These are phyloP conservation scores for Skeletonema menzelii DNA, from an alignment of 108 stramenopile species.

Conservation along the genomic window DNA sequence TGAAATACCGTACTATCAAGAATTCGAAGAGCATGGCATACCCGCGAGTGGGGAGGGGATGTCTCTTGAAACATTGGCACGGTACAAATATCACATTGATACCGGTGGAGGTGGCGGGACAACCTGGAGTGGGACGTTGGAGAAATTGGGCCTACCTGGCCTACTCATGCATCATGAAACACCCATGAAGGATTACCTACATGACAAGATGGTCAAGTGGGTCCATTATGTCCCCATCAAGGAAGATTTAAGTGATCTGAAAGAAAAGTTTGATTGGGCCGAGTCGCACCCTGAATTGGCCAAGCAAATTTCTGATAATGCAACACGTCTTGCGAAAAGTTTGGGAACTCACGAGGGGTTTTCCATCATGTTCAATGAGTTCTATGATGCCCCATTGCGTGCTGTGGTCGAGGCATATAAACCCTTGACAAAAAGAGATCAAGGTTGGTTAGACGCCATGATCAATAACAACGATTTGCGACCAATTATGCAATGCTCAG, in stretches of 20 bases:
- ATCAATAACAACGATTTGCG: not conserved
- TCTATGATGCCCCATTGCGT: not conserved
- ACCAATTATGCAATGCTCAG: not conserved
- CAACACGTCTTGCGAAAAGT: not conserved
- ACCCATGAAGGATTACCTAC: slow-evolving; percentile 5
- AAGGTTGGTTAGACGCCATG: not conserved
- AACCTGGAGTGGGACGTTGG: slow-evolving; percentile 27
- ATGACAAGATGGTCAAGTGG: slow-evolving; percentile 3
- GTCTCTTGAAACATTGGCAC: slow-evolving; percentile 14
- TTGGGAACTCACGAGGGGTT: not conserved
- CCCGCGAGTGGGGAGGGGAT: slow-evolving; percentile 14
- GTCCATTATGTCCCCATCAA: slow-evolving; percentile 19
- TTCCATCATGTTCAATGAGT: not conserved
- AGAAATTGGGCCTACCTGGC: slow-evolving; percentile 19
- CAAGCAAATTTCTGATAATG: slow-evolving; percentile 7
- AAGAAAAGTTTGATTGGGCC: slow-evolving; percentile 20
- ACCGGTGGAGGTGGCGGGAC: slow-evolving; percentile 42
- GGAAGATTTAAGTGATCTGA: slow-evolving; percentile 11
- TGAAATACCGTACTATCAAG: slow-evolving; percentile 7
- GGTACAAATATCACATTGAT: slow-evolving; percentile 46
- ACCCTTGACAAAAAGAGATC: not conserved
- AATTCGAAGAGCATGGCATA: slow-evolving; percentile 17
- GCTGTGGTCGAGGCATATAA: not conserved
- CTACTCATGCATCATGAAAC: slow-evolving; percentile 9
- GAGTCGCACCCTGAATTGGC: slow-evolving; percentile 13